phyloP scores from a whole-genome alignment of 257 asterid genomes.

The Petrea volubilis region DNA sequence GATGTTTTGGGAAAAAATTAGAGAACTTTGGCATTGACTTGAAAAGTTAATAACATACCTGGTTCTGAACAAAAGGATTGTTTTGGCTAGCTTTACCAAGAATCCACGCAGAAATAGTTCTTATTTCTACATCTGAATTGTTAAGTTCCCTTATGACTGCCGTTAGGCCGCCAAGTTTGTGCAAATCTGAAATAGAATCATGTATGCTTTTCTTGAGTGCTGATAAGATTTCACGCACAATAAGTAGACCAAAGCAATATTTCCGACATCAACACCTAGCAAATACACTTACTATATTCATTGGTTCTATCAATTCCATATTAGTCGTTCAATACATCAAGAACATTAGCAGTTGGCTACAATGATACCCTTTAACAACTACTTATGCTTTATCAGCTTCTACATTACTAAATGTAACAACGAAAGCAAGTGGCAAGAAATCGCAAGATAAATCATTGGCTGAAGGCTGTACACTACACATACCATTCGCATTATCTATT shows the following conservation, averaged over 20 bases:
- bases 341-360: background rate
- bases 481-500: conserved; percentile 88
- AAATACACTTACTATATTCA: background rate
- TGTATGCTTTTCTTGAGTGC: background rate
- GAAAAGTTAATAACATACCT: conserved; percentile 42
- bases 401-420: conserved; percentile 15
- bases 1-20: background rate
- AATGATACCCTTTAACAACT: background rate
- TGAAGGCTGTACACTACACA: conserved; percentile 4
- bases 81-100: conserved; percentile 93
- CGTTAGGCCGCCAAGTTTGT: conserved; percentile 72
- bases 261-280: background rate
- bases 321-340: background rate
- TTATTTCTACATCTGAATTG: conserved; percentile 51
- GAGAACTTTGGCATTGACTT: conserved; percentile 10
- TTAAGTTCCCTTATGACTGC: conserved; percentile 55
- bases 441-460: conserved; percentile 1
- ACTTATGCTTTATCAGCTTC: background rate
- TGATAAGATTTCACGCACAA: background rate
- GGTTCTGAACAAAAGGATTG: conserved; percentile 73
- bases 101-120: conserved; percentile 74
- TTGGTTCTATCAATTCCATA: background rate
- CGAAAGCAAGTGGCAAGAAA: conserved; percentile 1
- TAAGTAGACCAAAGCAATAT: conserved; percentile 2
- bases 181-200: conserved; percentile 53